Conservation (phyloP, 192 early-diverging fungal genomes). For the Gamsiella multidivaricata region DNA sequence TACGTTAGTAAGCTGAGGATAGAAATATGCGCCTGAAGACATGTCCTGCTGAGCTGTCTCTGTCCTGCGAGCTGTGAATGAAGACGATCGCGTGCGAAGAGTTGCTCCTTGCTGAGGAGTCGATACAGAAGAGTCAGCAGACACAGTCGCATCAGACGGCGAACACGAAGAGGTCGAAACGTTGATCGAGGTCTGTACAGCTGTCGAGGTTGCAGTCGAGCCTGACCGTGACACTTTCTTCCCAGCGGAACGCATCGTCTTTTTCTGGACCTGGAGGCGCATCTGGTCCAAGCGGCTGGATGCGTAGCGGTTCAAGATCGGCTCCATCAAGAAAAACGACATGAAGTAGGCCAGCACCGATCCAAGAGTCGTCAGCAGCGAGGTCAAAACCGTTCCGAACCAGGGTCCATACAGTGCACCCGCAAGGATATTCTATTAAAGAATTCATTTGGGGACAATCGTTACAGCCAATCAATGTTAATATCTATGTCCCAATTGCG, state of each 20-base stretch:
- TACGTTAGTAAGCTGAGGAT: not conserved
- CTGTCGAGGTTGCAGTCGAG: constrained; percentile 17
- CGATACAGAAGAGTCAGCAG: not conserved
- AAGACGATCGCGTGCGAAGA: constrained; percentile 37
- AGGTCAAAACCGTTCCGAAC: constrained; percentile 51
- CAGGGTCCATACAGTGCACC: constrained; percentile 56
- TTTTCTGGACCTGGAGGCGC: constrained; percentile 48
- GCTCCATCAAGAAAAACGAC: constrained; percentile 53
- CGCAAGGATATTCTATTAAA: constrained; percentile 53
- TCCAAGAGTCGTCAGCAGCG: constrained; percentile 47
- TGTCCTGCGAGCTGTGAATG: constrained; percentile 21
- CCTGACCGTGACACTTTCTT: not conserved
- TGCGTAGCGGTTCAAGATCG: constrained; percentile 51
- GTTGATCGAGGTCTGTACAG: constrained; percentile 20
- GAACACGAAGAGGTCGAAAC: not conserved
- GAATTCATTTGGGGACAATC: not conserved
- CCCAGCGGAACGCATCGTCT: constrained; percentile 21
- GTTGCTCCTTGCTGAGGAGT: constrained; percentile 2
- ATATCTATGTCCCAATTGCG: too few relatives aligned
- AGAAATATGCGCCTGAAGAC: constrained; percentile 11
- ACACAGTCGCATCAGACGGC: not conserved
- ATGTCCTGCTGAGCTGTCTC: constrained; percentile 3
- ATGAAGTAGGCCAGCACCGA: constrained; percentile 53
- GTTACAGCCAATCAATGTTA: too few relatives aligned
- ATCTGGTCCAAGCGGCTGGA: constrained; percentile 45